Evolutionary conservation across 441 rosid genomes (phyloP).

Genomic region (Manihot esculenta): DNA sequence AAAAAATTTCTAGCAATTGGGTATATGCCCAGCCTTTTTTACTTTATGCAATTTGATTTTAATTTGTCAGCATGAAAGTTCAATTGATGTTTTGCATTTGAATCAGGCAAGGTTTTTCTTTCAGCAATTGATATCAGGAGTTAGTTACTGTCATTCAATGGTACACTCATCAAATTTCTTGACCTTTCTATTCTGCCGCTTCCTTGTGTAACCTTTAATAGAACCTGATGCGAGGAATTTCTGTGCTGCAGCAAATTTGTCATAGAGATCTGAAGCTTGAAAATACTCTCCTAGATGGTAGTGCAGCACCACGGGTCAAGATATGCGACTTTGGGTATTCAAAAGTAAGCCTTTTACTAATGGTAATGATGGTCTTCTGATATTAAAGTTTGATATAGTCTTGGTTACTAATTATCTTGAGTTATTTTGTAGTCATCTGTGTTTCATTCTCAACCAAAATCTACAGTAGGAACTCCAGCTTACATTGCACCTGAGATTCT

Average conservation of each 20-base stretch:
- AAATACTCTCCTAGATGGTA: constrained; percentile 80
- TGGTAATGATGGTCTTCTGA: not conserved
- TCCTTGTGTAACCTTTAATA: not conserved
- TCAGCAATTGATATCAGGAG: constrained; percentile 84
- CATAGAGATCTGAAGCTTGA: constrained; percentile 92
- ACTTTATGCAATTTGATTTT: not conserved
- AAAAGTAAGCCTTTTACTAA: constrained; percentile 36
- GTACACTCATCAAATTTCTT: constrained; percentile 29
- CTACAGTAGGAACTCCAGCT: constrained; percentile 68
- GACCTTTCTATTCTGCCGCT: not conserved
- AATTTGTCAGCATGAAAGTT: not conserved
- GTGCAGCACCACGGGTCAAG: constrained; percentile 68
- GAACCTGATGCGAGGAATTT: constrained; percentile 1
- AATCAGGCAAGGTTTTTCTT: constrained; percentile 85
- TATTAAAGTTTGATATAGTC: constrained; percentile 4
- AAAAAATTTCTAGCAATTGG: not conserved
- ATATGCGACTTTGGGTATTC: constrained; percentile 92
- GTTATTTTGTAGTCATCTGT: constrained; percentile 46
- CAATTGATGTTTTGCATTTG: constrained; percentile 2
- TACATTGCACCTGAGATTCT: constrained; percentile 66
- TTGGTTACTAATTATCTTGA: constrained; percentile 9
- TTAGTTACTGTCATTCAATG: constrained; percentile 82
- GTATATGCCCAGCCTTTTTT: not conserved
- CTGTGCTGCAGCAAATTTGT: constrained; percentile 58
- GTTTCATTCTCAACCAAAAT: constrained; percentile 73